Evolutionary conservation across 768 basidiomycete species (phyloP), one percentile per base, ranked within the genome.

Genomic region (Lyophyllum decastes): DNA sequence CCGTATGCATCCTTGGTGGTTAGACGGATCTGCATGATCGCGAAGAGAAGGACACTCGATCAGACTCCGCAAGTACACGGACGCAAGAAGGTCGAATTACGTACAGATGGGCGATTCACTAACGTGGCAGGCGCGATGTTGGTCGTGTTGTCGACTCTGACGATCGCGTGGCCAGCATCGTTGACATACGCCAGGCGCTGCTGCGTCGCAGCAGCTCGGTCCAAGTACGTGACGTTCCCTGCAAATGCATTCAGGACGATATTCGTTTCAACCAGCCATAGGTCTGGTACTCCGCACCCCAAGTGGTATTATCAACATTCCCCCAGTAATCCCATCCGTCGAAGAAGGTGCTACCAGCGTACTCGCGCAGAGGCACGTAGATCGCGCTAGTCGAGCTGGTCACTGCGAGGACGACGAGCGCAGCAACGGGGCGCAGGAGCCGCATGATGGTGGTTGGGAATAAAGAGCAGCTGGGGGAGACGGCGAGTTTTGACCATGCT

Each of bases 131-230:
- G 61, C 1, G 77, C 63, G 2, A 89, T 80, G 54, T 77, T 74
- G 7, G 82, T 83, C 1, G 74, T 76, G 61, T 91, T 88, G 73
- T 92, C 91, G 2, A 93, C 92, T 62, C 79, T 83, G 48, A 94
- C 76, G 59, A 94, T 82, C 6, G 82, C 86, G 55, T 84, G 80
- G 6, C 86, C 82, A 2, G 77, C 77, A 43, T 63, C 61, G 60
- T 87, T 84, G 59, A 88, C 69, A 61, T 81, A 88, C 7, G 82
- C 81, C 7, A 92, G 76, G 1, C 71, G 67, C 58, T 72, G 67
- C 17, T 56, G 45, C 16, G 56, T 58, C 9, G 73, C 82, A 33
- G 76, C 70, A 0, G 69, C 62, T 60, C 73, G 68, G 62, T 79
- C 76, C 25, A 86, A 68, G 77, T 40, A 81, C 76, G 61, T 86